Evolutionary conservation across 2,329 filamentous ascomycete genomes (phyloP), one percentile per base, ranked within the genome.

Genomic region (Claviceps spartinae): DNA sequence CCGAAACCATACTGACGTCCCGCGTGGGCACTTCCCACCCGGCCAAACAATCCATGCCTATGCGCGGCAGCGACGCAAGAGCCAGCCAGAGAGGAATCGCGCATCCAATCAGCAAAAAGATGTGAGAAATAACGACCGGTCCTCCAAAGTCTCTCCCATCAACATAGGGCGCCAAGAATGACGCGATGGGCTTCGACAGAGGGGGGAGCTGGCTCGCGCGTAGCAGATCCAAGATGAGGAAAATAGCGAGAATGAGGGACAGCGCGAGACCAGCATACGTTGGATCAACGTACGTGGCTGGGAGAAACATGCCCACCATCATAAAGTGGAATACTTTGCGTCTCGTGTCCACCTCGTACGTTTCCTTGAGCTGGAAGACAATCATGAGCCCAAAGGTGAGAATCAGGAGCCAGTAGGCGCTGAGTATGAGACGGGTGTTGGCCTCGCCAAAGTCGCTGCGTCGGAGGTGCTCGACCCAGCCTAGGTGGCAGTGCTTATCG

Each of bases 321-420:
- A 91, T 95, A 59, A 94, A 94, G 67, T 98, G 93, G 66, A 98
- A 98, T 24, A 97, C 87, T 67, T 98, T 98, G 49, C 93, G 82
- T 48, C 93, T 81, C 1, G 93, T 98, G 68, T 98, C 93, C 47
- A 98, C 91, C 68, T 96, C 90, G 58, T 86, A 90, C 48, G 87
- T 73, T 3, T 81, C 73, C 42, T 85, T 86, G 40, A 95, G 77
- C 43, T 76, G 79, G 50, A 93, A 79, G 7, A 96, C 87, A 4
- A 86, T 74, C 9, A 81, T 69, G 38, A 97, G 75, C 1, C 91
- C 93, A 1, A 81, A 63, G 16, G 78, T 64, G 16, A 97, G 76
- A 51, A 94, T 80, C 4, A 68, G 58, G 1, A 83, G 57, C 74
- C 85, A 97, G 72, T 95, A 95, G 3, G 67, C 78, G 52, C 78